A percentile compares a stretch with the other conserved stretches of the same genome.
Conservation (phyloP, 2,329 filamentous ascomycete species). For the Uncinocarpus reesii region DNA sequence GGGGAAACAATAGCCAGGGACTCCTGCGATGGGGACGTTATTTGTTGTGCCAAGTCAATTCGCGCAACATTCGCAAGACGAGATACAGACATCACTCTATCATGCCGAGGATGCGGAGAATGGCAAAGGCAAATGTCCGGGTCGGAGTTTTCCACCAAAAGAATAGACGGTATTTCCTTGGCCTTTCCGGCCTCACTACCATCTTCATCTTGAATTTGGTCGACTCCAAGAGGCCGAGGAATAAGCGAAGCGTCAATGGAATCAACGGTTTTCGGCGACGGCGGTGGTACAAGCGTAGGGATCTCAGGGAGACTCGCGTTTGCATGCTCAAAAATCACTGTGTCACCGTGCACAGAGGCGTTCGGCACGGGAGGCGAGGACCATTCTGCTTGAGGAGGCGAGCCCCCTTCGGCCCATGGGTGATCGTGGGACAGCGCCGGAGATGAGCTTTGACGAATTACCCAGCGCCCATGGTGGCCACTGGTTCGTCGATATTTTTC, state of each 20-base stretch:
- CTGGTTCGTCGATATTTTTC: neutral
- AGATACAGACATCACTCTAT: slow-evolving; percentile 1
- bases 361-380: neutral
- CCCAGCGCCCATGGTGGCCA: neutral
- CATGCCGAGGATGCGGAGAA: slow-evolving; percentile 13
- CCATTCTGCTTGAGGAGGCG: neutral
- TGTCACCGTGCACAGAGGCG: neutral
- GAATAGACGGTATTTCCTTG: neutral
- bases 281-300: neutral
- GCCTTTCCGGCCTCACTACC: neutral
- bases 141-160: neutral
- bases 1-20: neutral
- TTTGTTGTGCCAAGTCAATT: neutral
- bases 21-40: neutral
- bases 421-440: neutral
- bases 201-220: neutral
- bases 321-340: neutral
- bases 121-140: slow-evolving; percentile 13
- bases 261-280: slow-evolving; percentile 7
- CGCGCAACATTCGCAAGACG: neutral
- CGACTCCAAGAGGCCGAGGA: slow-evolving; percentile 6
- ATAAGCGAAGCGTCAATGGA: slow-evolving; percentile 9
- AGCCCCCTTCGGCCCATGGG: neutral
- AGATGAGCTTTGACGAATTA: slow-evolving; percentile 2
- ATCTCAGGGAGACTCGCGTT: neutral